A percentile compares a stretch with the other conserved stretches of the same genome.
Conservation (phyloP, 2,329 filamentous ascomycete species). For the Colletotrichum tropicicola region DNA sequence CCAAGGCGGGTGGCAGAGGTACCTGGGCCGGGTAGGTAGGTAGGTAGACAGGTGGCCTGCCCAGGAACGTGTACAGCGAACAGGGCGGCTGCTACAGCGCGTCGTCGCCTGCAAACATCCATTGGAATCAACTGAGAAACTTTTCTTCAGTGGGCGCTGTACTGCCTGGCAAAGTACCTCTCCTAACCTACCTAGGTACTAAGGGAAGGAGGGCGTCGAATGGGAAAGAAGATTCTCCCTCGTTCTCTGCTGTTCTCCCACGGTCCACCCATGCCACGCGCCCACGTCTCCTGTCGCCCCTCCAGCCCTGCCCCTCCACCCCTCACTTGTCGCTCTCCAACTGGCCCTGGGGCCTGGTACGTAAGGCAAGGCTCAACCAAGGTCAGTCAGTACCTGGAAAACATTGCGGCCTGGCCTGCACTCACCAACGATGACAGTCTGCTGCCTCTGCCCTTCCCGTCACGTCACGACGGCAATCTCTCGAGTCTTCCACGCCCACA, state of each 20-base stretch:
- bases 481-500: not conserved
- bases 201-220: too few species aligned
- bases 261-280: not conserved
- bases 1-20: too few species aligned
- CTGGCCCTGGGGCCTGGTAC: constrained; percentile 14
- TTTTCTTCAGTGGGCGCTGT: not conserved
- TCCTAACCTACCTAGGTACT: too few species aligned
- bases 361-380: not conserved
- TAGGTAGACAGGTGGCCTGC: too few species aligned
- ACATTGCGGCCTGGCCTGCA: too few species aligned
- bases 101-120: too few species aligned
- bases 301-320: constrained; percentile 19
- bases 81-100: too few species aligned
- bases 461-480: not conserved
- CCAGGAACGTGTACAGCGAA: not conserved
- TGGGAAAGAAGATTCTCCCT: constrained; percentile 34
- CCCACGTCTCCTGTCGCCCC: not conserved
- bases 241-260: constrained; percentile 23
- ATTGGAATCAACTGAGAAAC: too few species aligned
- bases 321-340: constrained; percentile 15
- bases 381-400: too few species aligned
- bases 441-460: not conserved
- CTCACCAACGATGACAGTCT: not conserved
- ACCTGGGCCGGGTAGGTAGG: not conserved
- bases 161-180: too few species aligned